Conservation (phyloP, 495 filamentous ascomycete species). For the Aspergillus nidulans region DNA sequence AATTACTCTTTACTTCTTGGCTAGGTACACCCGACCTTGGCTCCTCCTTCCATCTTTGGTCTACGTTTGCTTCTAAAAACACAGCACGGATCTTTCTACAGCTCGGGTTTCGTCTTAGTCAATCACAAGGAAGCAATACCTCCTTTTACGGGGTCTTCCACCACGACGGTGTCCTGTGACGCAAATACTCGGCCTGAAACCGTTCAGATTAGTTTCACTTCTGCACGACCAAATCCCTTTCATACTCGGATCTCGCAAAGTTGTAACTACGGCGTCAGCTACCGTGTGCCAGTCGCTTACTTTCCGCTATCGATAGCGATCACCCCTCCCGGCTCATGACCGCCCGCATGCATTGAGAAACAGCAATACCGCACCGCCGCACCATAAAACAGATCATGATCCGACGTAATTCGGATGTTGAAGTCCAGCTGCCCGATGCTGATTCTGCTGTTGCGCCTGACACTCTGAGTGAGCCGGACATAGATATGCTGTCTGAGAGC, state of each 20-base stretch:
- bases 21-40: constrained; percentile 4
- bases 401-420: constrained; percentile 46
- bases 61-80: constrained; percentile 29
- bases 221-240: not conserved
- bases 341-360: not conserved
- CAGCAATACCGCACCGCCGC: not conserved
- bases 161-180: not conserved
- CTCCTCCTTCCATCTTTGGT: constrained; percentile 3
- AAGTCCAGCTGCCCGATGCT: constrained; percentile 42
- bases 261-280: constrained; percentile 1
- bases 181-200: not conserved
- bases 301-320: constrained; percentile 15
- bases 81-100: constrained; percentile 38
- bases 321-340: constrained; percentile 3
- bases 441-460: constrained; percentile 30
- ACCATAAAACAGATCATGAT: constrained; percentile 30
- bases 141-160: constrained; percentile 4
- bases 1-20: not conserved
- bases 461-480: constrained; percentile 27
- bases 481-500: constrained; percentile 47
- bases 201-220: not conserved
- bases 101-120: constrained; percentile 2
- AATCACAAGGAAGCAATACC: not conserved
- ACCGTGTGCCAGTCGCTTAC: constrained; percentile 13
- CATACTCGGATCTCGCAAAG: not conserved